Evolutionary conservation across 768 basidiomycete genomes (phyloP).

Genomic region (Lactarius indigo): DNA sequence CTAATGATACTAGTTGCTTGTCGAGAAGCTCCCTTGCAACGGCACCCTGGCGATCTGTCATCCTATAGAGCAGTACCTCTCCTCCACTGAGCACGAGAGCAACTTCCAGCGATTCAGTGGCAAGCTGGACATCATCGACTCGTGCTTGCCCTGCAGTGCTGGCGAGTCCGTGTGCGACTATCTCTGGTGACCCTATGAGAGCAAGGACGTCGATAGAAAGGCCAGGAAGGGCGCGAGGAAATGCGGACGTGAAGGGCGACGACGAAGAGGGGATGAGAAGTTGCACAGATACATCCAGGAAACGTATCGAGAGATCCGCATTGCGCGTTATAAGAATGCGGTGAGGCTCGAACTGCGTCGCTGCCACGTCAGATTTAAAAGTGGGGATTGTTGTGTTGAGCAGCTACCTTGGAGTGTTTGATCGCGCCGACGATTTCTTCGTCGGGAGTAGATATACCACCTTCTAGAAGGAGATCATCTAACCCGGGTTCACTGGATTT

Average conservation of each 20-base stretch:
- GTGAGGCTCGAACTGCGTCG: conserved; percentile 51
- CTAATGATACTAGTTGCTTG: conserved; percentile 51
- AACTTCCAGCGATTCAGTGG: conserved; percentile 55
- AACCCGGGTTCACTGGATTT: conserved; percentile 21
- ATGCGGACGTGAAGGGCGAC: conserved; percentile 54
- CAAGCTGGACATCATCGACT: conserved; percentile 47
- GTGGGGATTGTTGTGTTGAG: background rate
- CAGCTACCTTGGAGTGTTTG: conserved; percentile 52
- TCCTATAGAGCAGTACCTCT: conserved; percentile 51
- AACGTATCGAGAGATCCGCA: conserved; percentile 59
- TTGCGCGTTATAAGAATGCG: conserved; percentile 64
- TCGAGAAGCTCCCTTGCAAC: conserved; percentile 33
- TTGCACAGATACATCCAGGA: conserved; percentile 73
- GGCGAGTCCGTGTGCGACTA: conserved; percentile 28
- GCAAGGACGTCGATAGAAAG: conserved; percentile 51
- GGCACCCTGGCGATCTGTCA: conserved; percentile 27
- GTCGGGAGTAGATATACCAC: conserved; percentile 52
- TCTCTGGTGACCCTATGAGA: conserved; percentile 27
- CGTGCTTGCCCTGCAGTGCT: conserved; percentile 30
- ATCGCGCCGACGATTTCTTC: conserved; percentile 49
- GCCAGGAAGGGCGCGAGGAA: conserved; percentile 58
- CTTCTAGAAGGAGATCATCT: conserved; percentile 36
- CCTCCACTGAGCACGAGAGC: conserved; percentile 53
- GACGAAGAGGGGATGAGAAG: conserved; percentile 48
- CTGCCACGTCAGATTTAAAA: background rate